Evolutionary conservation across 1,139 yeast genomes (phyloP), one percentile per base, ranked within the genome.

Genomic region (Pichia sp.): DNA sequence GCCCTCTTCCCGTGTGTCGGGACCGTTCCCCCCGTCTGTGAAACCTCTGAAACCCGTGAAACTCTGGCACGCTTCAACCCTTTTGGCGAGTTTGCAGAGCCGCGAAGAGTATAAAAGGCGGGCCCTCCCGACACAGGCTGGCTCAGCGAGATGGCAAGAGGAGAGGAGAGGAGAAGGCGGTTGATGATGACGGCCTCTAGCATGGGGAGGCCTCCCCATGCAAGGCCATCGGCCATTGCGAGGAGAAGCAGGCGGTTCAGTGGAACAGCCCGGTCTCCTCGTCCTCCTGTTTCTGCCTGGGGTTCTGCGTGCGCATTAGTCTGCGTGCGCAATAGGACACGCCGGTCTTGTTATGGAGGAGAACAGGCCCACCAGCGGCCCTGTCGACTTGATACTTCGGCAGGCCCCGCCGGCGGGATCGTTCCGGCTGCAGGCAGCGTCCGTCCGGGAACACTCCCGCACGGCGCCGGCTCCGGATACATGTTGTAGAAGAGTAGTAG

Each of bases 221-320:
- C n/a, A n/a, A n/a, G n/a, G n/a, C n/a, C n/a, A n/a, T n/a, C n/a
- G n/a, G n/a, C n/a, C n/a, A n/a, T n/a, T n/a, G n/a, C n/a, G n/a
- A n/a, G n/a, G n/a, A n/a, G n/a, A n/a, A 13, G 31, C 23, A n/a
- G 31, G 28, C 9, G 28, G 40, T 25, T 22, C 23, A 34, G 23
- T 21, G 13, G 31, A 12, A 28, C 31, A 9, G 9, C 30, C 34
- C 13, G n/a, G 7, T 43, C 23, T 41, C 34, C 30, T 6, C 4
- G 3, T 41, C 69, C 87, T 82, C 87, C 87, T 75, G 75, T 76
- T 82, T 82, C 88, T 82, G 88, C 87, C 86, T 75, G 85, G 74
- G 65, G 60, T 74, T 78, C 82, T 69, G 62, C 52, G 53, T 62
- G 66, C 62, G 60, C 78, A 64, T 70, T 80, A 73, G 83, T 78